Evolutionary conservation across 257 asterid genomes (phyloP), one percentile per base, ranked within the genome.

Genomic region (Galeopsis tetrahit): DNA sequence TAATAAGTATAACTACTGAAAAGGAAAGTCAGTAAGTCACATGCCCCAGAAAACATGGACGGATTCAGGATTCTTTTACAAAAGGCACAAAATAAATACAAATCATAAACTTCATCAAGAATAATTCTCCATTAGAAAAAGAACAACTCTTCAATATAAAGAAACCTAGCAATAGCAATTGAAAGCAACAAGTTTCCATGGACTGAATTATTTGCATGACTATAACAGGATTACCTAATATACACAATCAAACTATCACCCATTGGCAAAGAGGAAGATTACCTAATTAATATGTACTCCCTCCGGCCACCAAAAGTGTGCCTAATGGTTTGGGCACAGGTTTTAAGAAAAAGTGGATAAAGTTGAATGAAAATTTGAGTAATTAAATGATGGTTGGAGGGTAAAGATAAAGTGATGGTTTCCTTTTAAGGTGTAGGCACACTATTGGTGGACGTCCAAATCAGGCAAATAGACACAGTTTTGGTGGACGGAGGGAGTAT

Each of bases 101-200:
- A 61, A 6, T 34, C 35, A 57, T 53, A 53, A 53, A 53, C 11
- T 53, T 14, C 7, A 15, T 53, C 11, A 17, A 55, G 61, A 55
- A 55, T 21, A 55, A 14, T 40, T 39, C n/a, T 61, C 33, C 56
- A 49, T n/a, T 49, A 49, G 2, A 49, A 5, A 49, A 49, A 49
- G 56, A 49, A n/a, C 9, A 49, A 14, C 56, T 49, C 56, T n/a
- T n/a, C 8, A n/a, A 0, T 49, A n/a, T 5, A 5, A 15, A 3
- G 66, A 44, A 67, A 46, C 33, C 52, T n/a, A 48, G 63, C 64
- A 21, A 44, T n/a, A 49, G 14, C 14, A 59, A 51, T 72, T 34
- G 43, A 38, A 38, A 4, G 6, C 8, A 38, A 5, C 43, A 8
- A 38, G 43, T 38, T 49, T n/a, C 28, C 56, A 49, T n/a, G 28